A percentile compares a stretch with the other conserved stretches of the same genome.
Evolutionary conservation across 2,329 filamentous ascomycete genomes (phyloP).

Genomic region (Clonostachys rhizophaga): DNA sequence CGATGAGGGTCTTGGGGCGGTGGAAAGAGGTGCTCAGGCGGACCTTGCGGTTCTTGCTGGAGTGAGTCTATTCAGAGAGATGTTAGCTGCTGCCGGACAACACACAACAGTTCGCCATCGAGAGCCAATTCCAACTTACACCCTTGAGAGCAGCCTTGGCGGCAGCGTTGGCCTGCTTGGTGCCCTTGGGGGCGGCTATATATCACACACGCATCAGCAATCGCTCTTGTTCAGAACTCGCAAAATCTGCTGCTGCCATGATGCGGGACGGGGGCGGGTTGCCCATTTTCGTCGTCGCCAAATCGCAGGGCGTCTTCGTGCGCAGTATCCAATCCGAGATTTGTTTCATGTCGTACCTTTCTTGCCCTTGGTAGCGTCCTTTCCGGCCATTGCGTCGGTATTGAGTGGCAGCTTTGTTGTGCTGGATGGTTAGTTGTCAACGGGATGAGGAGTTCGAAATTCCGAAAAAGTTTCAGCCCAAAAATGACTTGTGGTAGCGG

Average conservation of each 20-base stretch:
- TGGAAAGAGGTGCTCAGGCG: constrained; percentile 93
- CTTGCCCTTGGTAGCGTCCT: constrained; percentile 31
- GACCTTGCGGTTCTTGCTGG: constrained; percentile 88
- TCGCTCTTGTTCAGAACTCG: constrained; percentile 68
- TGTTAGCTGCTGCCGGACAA: constrained; percentile 4
- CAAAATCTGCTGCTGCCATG: constrained; percentile 71
- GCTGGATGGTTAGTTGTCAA: constrained; percentile 12
- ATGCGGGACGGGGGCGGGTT: constrained; percentile 29
- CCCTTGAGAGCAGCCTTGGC: constrained; percentile 95
- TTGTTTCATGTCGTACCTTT: constrained; percentile 39
- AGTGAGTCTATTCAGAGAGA: constrained; percentile 29
- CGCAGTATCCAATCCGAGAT: no score
- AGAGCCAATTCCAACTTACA: constrained; percentile 56
- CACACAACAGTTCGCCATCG: not conserved
- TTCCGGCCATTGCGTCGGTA: constrained; percentile 23
- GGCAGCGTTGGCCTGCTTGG: constrained; percentile 88
- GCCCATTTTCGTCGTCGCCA: constrained; percentile 2
- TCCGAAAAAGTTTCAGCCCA: no score
- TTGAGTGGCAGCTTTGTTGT: constrained; percentile 13
- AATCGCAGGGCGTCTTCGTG: not conserved
- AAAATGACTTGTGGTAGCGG: constrained; percentile 1
- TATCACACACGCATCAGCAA: constrained; percentile 60
- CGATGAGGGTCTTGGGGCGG: constrained; percentile 91
- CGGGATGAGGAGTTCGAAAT: constrained; percentile 7
- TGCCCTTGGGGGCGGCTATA: constrained; percentile 57